phyloP scores from a whole-genome alignment of 805 yeast species.

The Cyberlindnera xylosilytica region DNA sequence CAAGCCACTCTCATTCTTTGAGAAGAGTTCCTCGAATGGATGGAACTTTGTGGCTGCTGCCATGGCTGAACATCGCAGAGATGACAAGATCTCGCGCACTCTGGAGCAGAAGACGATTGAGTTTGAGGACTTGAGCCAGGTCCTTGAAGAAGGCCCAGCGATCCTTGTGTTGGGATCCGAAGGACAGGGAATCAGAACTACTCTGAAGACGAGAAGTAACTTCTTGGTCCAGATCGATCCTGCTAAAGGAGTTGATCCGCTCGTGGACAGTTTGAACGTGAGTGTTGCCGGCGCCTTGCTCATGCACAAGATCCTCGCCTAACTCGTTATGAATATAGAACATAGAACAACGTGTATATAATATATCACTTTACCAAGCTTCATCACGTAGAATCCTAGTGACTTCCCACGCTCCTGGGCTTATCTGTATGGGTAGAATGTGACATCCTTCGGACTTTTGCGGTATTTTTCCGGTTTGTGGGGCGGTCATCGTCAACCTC shows the following conservation, averaged over 20 bases:
- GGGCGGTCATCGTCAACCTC: neutral
- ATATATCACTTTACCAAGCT: too few relatives aligned
- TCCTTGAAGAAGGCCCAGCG: conserved; percentile 52
- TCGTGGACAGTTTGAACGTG: conserved; percentile 80
- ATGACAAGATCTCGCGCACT: conserved; percentile 24
- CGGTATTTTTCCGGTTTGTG: neutral
- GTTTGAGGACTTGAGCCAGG: conserved; percentile 39
- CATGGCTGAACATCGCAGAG: conserved; percentile 32
- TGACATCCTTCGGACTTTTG: too few relatives aligned
- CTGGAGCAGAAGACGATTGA: conserved; percentile 36
- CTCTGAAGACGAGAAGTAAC: conserved; percentile 57
- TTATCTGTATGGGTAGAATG: too few relatives aligned
- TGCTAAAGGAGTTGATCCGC: conserved; percentile 30
- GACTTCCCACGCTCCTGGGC: too few relatives aligned
- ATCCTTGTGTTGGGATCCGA: conserved; percentile 82
- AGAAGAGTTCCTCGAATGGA: conserved; percentile 46
- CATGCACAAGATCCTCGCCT: conserved; percentile 31
- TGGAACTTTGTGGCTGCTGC: conserved; percentile 74
- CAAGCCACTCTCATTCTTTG: conserved; percentile 63
- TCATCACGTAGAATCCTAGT: too few relatives aligned
- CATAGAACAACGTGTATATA: neutral
- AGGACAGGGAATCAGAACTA: conserved; percentile 76
- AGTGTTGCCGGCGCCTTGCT: conserved; percentile 84
- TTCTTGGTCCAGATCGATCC: conserved; percentile 34
- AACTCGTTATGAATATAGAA: neutral